Conservation (phyloP, 2,329 filamentous ascomycete genomes). For the Huntiella bhutanensis region DNA sequence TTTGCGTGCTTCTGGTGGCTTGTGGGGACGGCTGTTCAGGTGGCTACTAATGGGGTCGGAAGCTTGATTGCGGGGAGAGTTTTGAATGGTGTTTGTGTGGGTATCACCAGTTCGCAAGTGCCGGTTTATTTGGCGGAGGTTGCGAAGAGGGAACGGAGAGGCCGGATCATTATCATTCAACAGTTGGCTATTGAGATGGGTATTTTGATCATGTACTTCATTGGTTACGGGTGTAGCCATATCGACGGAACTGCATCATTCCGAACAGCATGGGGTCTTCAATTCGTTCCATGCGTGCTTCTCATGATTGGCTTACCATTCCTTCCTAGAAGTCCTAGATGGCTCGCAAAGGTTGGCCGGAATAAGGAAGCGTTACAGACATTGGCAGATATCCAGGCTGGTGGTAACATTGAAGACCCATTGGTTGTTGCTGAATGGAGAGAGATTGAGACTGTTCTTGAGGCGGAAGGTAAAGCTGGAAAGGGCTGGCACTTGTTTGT, state of each 20-base stretch:
- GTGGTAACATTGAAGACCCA: slow-evolving; percentile 33
- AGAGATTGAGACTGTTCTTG: slow-evolving; percentile 22
- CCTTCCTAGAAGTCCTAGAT: slow-evolving; percentile 42
- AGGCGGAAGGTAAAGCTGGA: slow-evolving; percentile 19
- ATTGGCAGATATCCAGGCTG: slow-evolving; percentile 37
- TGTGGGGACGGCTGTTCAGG: slow-evolving; percentile 13
- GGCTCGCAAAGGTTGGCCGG: slow-evolving; percentile 42
- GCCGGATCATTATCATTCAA: slow-evolving; percentile 47
- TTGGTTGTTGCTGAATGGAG: slow-evolving; percentile 38
- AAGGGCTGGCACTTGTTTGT: slow-evolving; percentile 26
- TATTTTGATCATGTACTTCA: slow-evolving; percentile 52
- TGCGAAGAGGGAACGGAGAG: slow-evolving; percentile 24
- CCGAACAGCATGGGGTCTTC: slow-evolving; percentile 44
- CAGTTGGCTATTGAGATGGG: slow-evolving; percentile 55
- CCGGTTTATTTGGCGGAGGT: slow-evolving; percentile 52
- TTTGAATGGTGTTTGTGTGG: slow-evolving; percentile 46
- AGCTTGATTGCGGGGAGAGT: slow-evolving; percentile 32
- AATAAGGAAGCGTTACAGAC: slow-evolving; percentile 35
- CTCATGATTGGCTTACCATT: slow-evolving; percentile 40
- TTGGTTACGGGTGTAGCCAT: slow-evolving; percentile 44
- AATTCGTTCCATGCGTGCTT: slow-evolving; percentile 40
- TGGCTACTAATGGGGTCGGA: slow-evolving; percentile 12
- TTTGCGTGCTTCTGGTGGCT: slow-evolving; percentile 14
- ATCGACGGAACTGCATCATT: slow-evolving; percentile 39
- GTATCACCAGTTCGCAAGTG: slow-evolving; percentile 40